Base-by-base conservation (phyloP, 371 early-diverging fungal genomes). In the Rhizopus arrhizus region DNA sequence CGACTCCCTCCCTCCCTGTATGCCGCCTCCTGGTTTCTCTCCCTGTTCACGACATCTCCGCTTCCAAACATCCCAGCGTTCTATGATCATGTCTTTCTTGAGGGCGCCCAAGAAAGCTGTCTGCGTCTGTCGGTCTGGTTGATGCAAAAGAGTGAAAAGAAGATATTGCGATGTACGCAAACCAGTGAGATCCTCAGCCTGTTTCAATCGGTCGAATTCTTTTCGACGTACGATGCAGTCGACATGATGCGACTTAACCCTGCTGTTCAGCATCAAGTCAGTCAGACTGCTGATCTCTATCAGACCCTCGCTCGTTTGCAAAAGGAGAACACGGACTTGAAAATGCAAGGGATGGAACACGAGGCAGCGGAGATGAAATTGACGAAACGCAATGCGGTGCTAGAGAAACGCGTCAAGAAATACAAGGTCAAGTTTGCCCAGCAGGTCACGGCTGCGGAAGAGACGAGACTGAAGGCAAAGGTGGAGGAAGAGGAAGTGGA, bases 21-120 rank as follows among this genome's bases (percentile, higher is more conserved):
- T 61, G 95, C 89, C 6, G 80, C 90, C 10, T 89, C 89, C 62
- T 94, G 96, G 97, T 95, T 94, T 78, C 79, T 95, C 78, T 94
- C 97, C 1, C 65, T 95, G 43, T 96, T 96, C 71, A 89, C 95
- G 1, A 91, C 91, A 70, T 85, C 90, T 2, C 91, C 92, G 65
- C 95, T 55, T 15, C 47, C 59, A 22, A 28, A 22, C 22, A 22
- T 22, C 94, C 8, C 77, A 92, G 16, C 70, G 2, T 84, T 97
- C 57, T 91, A 91, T 53, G 98, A 98, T 74, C 78, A 95, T 28
- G 79, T 93, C n/a, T 87, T 95, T 64, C 88, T 91, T 28, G 91
- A 94, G 70, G 95, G 96, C 42, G 82, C 88, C 4, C 75, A 86
- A 12, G 87, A 86, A 64, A 82, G 91, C 22, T 87, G 92, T 58